These are phyloP conservation scores for Posidonia australis DNA, from an alignment of 106 monocot species.

Conservation along the genomic window DNA sequence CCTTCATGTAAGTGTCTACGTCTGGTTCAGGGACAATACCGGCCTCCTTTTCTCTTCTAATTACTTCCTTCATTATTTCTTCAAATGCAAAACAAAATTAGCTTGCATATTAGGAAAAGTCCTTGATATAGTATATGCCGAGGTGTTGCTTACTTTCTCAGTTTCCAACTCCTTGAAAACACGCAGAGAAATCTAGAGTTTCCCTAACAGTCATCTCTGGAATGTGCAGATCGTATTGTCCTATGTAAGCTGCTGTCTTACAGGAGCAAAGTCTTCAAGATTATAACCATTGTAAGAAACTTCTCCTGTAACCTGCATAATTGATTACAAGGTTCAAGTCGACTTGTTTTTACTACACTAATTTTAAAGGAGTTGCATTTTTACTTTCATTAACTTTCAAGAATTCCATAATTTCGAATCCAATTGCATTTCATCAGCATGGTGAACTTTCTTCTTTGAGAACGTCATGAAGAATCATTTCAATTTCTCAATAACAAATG, in stretches of 20 bases:
- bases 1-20: slow-evolving; percentile 86
- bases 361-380: too few relatives aligned
- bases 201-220: slow-evolving; percentile 82
- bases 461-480: too few relatives aligned
- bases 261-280: slow-evolving; percentile 52
- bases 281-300: slow-evolving; percentile 57
- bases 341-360: too few relatives aligned
- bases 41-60: slow-evolving; percentile 44
- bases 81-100: background rate
- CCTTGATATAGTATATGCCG: background rate
- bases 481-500: too few relatives aligned
- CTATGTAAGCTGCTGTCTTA: slow-evolving; percentile 69
- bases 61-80: slow-evolving; percentile 87
- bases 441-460: too few relatives aligned
- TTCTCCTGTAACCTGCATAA: slow-evolving; percentile 43
- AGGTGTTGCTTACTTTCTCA: slow-evolving; percentile 37
- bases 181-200: slow-evolving; percentile 59
- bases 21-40: slow-evolving; percentile 65
- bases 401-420: too few relatives aligned
- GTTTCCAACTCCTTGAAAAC: slow-evolving; percentile 73
- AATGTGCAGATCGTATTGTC: slow-evolving; percentile 64
- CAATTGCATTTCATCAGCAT: too few relatives aligned
- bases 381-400: too few relatives aligned
- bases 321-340: too few relatives aligned
- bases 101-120: background rate